Evolutionary conservation across 2,329 filamentous ascomycete genomes (phyloP).

Genomic region (Fusarium marasasianum): DNA sequence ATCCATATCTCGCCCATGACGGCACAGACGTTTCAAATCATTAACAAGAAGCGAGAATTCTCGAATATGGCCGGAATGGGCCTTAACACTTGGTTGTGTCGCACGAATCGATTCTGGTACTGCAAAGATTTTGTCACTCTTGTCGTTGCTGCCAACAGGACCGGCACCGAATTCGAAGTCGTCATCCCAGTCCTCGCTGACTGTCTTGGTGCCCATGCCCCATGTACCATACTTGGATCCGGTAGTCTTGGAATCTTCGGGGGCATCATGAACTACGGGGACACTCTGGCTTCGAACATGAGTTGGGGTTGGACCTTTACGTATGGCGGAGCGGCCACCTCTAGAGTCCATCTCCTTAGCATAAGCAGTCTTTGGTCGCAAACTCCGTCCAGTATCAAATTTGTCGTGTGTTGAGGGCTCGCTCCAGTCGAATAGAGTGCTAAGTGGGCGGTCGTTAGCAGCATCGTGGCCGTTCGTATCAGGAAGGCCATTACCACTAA

Average conservation of each 20-base stretch:
- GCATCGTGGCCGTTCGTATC: slow-evolving; percentile 42
- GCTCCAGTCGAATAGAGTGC: slow-evolving; percentile 82
- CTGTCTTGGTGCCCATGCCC: slow-evolving; percentile 80
- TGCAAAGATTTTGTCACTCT: slow-evolving; percentile 48
- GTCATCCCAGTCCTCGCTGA: slow-evolving; percentile 89
- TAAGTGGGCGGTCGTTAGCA: slow-evolving; percentile 61
- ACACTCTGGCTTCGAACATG: slow-evolving; percentile 86
- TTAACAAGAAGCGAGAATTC: slow-evolving; percentile 85
- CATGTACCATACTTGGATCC: slow-evolving; percentile 81
- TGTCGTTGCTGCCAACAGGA: slow-evolving; percentile 50
- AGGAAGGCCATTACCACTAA: slow-evolving; percentile 58
- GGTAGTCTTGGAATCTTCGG: slow-evolving; percentile 63
- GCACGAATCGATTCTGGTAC: slow-evolving; percentile 82
- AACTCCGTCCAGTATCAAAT: slow-evolving; percentile 64
- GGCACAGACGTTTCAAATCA: slow-evolving; percentile 80
- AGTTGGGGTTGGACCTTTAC: slow-evolving; percentile 73
- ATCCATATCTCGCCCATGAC: slow-evolving; percentile 73
- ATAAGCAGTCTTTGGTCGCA: slow-evolving; percentile 78
- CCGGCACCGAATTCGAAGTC: slow-evolving; percentile 80
- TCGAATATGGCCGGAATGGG: slow-evolving; percentile 83
- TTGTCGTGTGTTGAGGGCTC: slow-evolving; percentile 72
- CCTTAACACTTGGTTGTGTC: slow-evolving; percentile 82
- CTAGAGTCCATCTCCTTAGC: slow-evolving; percentile 76
- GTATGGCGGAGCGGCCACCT: slow-evolving; percentile 73
- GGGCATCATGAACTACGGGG: slow-evolving; percentile 73